A percentile compares a stretch with the other conserved stretches of the same genome.
These are phyloP conservation scores for Diospyros kaki DNA, from an alignment of 148 eudicot genomes.

Conservation along the genomic window DNA sequence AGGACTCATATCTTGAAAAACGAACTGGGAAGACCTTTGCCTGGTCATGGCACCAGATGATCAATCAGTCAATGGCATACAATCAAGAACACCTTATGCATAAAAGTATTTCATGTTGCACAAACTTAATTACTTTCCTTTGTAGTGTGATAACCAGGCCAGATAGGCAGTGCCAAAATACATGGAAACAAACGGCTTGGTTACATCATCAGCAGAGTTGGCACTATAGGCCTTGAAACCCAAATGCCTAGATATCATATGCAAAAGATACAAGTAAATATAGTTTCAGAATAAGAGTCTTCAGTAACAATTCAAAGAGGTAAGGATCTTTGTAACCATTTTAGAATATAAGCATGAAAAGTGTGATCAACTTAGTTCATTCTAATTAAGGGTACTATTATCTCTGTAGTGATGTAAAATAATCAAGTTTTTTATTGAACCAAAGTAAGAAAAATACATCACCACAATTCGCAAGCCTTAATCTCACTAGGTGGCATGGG, in stretches of 20 bases:
- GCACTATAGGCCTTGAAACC: conserved; percentile 55
- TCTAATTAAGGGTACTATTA: too few relatives aligned
- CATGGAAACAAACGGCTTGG: conserved; percentile 67
- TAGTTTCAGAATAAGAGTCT: too few relatives aligned
- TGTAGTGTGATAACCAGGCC: conserved; percentile 65
- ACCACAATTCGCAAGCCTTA: too few relatives aligned
- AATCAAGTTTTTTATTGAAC: too few relatives aligned
- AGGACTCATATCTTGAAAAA: conserved; percentile 58
- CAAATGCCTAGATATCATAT: conserved; percentile 39
- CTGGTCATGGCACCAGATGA: conserved; percentile 21
- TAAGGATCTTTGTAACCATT: too few relatives aligned
- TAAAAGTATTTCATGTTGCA: background rate
- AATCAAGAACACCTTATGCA: background rate
- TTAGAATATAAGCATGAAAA: too few relatives aligned
- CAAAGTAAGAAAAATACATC: too few relatives aligned
- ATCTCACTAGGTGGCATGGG: too few relatives aligned
- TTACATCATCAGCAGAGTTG: conserved; percentile 54
- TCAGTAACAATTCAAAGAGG: too few relatives aligned
- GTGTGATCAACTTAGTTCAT: too few relatives aligned
- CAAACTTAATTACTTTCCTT: conserved; percentile 51
- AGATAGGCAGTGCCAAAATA: conserved; percentile 78
- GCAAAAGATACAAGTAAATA: background rate
- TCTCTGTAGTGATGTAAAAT: too few relatives aligned
- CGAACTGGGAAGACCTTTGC: conserved; percentile 57
- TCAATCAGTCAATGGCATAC: background rate